Percentiles rank a stretch among this genome's conserved stretches.
These are phyloP conservation scores for Sporopachydermia lactativora DNA, from an alignment of 805 yeast species.

Conservation along the genomic window DNA sequence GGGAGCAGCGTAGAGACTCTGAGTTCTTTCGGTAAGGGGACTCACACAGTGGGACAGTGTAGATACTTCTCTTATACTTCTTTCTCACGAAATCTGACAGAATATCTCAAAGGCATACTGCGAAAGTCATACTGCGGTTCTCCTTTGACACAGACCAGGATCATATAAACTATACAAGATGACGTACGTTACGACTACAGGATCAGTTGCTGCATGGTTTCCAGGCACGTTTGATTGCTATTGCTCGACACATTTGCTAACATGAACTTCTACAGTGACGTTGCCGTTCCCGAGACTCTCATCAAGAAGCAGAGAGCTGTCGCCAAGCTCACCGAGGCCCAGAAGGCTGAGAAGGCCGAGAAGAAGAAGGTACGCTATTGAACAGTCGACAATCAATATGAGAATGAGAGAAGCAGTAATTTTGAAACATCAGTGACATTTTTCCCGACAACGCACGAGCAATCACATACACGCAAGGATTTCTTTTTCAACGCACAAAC, in stretches of 20 bases:
- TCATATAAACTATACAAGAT: background rate
- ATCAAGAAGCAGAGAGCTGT: conserved; percentile 46
- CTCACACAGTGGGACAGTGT: too few relatives aligned
- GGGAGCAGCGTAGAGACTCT: too few relatives aligned
- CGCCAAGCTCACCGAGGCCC: conserved; percentile 38
- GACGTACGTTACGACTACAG: background rate
- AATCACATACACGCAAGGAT: conserved; percentile 6
- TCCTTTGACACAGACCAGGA: background rate
- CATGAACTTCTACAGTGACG: background rate
- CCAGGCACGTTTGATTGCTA: too few relatives aligned
- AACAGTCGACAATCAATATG: conserved; percentile 2
- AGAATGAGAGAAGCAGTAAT: conserved; percentile 15
- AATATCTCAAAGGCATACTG: too few relatives aligned
- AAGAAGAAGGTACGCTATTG: conserved; percentile 18
- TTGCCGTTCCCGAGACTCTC: conserved; percentile 35
- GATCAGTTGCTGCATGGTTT: too few relatives aligned
- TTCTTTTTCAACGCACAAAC: conserved; percentile 1
- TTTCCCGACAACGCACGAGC: conserved; percentile 17
- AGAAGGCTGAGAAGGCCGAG: conserved; percentile 34
- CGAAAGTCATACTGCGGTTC: background rate
- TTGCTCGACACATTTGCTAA: too few relatives aligned
- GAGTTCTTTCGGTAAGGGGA: too few relatives aligned
- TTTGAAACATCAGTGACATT: conserved; percentile 9
- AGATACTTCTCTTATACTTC: too few relatives aligned
- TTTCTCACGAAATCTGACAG: too few relatives aligned